Base-by-base conservation (phyloP, 2,329 filamentous ascomycete genomes). In the Penicillium sp. region DNA sequence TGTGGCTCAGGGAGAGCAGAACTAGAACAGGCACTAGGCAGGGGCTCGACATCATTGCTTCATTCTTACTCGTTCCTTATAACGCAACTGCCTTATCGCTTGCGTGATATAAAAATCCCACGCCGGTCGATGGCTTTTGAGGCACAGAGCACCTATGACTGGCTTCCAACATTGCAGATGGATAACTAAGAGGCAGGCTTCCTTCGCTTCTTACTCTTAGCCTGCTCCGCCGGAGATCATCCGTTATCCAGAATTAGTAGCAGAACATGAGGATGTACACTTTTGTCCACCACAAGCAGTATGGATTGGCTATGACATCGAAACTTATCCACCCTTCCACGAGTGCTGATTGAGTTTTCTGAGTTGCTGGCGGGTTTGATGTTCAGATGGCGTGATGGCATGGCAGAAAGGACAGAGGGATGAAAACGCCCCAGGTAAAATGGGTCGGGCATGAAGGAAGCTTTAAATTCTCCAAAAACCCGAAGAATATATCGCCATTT, bases 11-110 rank as follows among this genome's bases (percentile, higher is more conserved):
- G 47, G 7, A 51, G 31, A 45, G 31, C 35, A 45, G 48, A 21
- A 5, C 49, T 35, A 35, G 13, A 47, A 48, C 41, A 31, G 13
- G 38, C 45, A 31, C 56, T 59, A 53, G 46, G 41, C 6, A 41
- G 6, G 48, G 29, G 23, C 9, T 35, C 7, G 57, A 26, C 21
- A 30, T 47, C 21, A 30, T 53, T 15, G 11, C 46, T 26, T 26
- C 11, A 49, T 17, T 15, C 11, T 61, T 19, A 67, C 65, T 69
- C 62, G 67, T 56, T 47, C 46, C 17, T 46, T 41, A 69, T 70
- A 68, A 66, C 70, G 69, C 69, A 69, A 71, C 58, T 58, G 46
- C 50, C 49, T 58, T 61, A 58, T 21, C 23, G n/a, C 52, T 69
- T 64, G 66, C 67, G 69, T 70, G 67, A 69, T 71, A 47, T 23